Percentiles rank a stretch among this genome's conserved stretches.
Evolutionary conservation across 1,284 basidiomycete species (phyloP).

Genomic region (Rhizoctonia solani): DNA sequence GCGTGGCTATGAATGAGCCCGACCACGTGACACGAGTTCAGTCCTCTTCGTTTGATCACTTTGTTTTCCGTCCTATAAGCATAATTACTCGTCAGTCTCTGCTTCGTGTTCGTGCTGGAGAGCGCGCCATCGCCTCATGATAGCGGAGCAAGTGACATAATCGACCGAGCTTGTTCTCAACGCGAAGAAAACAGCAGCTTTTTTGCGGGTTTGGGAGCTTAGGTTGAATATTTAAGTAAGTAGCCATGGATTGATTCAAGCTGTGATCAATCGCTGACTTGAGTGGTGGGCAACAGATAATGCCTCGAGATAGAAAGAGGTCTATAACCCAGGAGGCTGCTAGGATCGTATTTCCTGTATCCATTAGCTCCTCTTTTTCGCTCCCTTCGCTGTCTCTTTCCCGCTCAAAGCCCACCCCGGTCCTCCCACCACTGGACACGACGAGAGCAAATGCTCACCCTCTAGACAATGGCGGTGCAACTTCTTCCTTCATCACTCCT

Average conservation of each 20-base stretch:
- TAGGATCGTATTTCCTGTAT: conserved; percentile 10
- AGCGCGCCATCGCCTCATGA: neutral
- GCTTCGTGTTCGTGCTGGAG: neutral
- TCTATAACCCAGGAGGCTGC: conserved; percentile 1
- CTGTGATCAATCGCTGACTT: neutral
- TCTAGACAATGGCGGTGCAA: neutral
- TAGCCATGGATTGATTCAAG: too few relatives aligned
- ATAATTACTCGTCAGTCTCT: neutral
- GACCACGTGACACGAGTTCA: conserved; percentile 7
- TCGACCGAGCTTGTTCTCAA: too few relatives aligned
- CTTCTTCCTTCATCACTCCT: neutral
- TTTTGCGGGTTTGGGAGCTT: too few relatives aligned
- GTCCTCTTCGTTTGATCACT: neutral
- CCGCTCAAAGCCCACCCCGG: conserved; percentile 12
- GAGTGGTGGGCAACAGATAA: neutral
- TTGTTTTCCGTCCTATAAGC: neutral
- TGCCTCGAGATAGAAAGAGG: conserved; percentile 18
- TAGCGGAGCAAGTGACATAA: neutral
- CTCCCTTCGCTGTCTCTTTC: conserved; percentile 19
- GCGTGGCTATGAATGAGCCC: neutral
- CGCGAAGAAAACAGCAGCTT: conserved; percentile 1
- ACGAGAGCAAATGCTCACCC: neutral
- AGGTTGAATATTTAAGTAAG: too few relatives aligned
- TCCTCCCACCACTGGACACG: conserved; percentile 13
- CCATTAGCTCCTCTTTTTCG: conserved; percentile 24